Evolutionary conservation across 192 early-diverging fungal genomes (phyloP).

Genomic region (Mortierella antarctica): DNA sequence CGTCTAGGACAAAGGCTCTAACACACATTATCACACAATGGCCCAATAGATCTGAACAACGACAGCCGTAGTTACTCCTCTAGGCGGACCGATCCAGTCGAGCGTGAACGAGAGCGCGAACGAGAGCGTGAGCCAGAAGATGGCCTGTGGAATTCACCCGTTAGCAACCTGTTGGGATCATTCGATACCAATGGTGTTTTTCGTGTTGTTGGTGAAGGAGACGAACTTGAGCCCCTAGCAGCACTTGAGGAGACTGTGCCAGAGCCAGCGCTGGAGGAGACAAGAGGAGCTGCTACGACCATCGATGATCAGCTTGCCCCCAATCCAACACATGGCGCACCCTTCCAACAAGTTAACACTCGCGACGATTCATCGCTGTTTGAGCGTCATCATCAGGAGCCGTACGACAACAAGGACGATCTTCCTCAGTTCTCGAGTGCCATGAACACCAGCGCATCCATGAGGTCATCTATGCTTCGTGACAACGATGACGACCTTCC

Average conservation of each 20-base stretch:
- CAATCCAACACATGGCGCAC: not conserved
- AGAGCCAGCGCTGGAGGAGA: not conserved
- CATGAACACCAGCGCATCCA: slow-evolving; percentile 1
- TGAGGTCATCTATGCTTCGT: slow-evolving; percentile 4
- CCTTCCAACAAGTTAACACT: not conserved
- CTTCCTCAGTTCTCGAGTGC: slow-evolving; percentile 11
- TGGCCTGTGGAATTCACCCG: slow-evolving; percentile 62
- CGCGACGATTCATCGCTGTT: too few relatives aligned
- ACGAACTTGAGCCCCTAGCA: slow-evolving; percentile 51
- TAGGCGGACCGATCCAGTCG: slow-evolving; percentile 37
- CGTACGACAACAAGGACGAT: slow-evolving; percentile 5
- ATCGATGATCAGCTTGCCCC: not conserved
- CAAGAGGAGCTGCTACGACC: not conserved
- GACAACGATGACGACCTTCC: slow-evolving; percentile 25
- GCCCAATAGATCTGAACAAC: slow-evolving; percentile 32
- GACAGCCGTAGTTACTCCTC: slow-evolving; percentile 44
- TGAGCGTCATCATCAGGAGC: not conserved
- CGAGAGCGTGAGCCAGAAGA: slow-evolving; percentile 49
- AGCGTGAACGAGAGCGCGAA: slow-evolving; percentile 35
- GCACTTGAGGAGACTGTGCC: slow-evolving; percentile 29
- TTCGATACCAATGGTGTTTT: slow-evolving; percentile 79
- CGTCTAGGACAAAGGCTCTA: not conserved
- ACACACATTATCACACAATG: not conserved
- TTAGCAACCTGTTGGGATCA: slow-evolving; percentile 68
- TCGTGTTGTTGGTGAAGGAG: slow-evolving; percentile 61